These are phyloP conservation scores for Haplosporangium sp. DNA, from an alignment of 371 early-diverging fungal species.

Conservation along the genomic window DNA sequence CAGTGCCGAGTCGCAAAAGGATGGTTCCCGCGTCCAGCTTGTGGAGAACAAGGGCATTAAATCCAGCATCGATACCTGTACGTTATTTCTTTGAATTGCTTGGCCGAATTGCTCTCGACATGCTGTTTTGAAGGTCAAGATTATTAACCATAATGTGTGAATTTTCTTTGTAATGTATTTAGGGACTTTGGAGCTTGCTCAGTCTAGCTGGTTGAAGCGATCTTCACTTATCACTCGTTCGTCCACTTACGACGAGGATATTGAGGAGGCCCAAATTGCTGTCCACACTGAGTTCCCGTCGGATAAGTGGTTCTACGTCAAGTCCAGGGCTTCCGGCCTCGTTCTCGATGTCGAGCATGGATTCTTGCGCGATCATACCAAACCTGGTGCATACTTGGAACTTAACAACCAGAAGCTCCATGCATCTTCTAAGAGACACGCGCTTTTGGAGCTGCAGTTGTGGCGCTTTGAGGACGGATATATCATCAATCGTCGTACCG, in stretches of 20 bases:
- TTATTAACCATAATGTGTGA: not conserved
- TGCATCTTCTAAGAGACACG: slow-evolving; percentile 40
- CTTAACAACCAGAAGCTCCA: slow-evolving; percentile 48
- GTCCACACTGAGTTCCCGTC: slow-evolving; percentile 30
- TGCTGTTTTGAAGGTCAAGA: too few relatives aligned
- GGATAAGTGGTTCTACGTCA: slow-evolving; percentile 47
- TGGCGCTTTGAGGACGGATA: slow-evolving; percentile 50
- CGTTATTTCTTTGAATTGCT: not conserved
- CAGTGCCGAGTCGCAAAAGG: slow-evolving; percentile 35
- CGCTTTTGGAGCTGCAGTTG: slow-evolving; percentile 44
- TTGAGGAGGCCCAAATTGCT: slow-evolving; percentile 33
- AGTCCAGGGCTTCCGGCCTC: slow-evolving; percentile 61
- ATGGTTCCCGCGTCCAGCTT: slow-evolving; percentile 46
- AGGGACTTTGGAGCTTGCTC: slow-evolving; percentile 49
- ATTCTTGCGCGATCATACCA: slow-evolving; percentile 47
- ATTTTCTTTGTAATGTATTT: not conserved
- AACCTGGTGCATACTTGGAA: slow-evolving; percentile 44
- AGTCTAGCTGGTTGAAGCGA: slow-evolving; percentile 23
- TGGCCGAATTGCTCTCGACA: too few relatives aligned
- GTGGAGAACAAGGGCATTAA: slow-evolving; percentile 31
- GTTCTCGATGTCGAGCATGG: slow-evolving; percentile 60
- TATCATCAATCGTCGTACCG: slow-evolving; percentile 51
- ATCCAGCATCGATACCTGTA: slow-evolving; percentile 28
- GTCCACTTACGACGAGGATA: slow-evolving; percentile 17
- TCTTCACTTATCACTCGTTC: slow-evolving; percentile 20